Evolutionary conservation across 192 early-diverging fungal genomes (phyloP), one percentile per base, ranked within the genome.

Genomic region (Piromyces finnis): DNA sequence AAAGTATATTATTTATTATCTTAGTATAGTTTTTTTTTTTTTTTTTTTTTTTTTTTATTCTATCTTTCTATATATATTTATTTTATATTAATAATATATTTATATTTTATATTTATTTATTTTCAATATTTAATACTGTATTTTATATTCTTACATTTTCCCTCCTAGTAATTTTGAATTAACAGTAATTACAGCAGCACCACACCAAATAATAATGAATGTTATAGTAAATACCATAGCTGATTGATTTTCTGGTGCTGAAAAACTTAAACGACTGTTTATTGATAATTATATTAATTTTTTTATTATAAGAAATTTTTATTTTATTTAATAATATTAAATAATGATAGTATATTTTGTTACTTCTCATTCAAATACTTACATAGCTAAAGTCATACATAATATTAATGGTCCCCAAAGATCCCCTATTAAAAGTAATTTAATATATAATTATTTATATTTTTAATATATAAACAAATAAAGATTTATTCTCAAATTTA

Each of bases 91-190:
- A 27, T 13, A 14, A 30, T 28, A 29, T 59, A 26, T 6, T 27
- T 30, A 28, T 35, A 77, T 29, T n/a, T 28, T 16, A 26, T 12
- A 26, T 41, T 22, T 27, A n/a, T 5, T 27, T 68, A 12, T 7
- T 9, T 59, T 9, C 26, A 9, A 16, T 22, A 29, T 28, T 28
- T n/a, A n/a, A n/a, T n/a, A n/a, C n/a, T n/a, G n/a, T n/a, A n/a
- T 29, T 59, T 28, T 59, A 29, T 29, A 77, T 26, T 86, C 88
- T 83, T 88, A 95, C 94, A 98, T 89, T 85, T 91, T 88, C 29
- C 96, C 96, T 36, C 97, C 96, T 26, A 99, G 89, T 77, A 99
- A 88, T 84, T 97, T 95, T 79, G 96, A 94, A 84, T 99, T 99
- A 77, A 99, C 85, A 16, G 97, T 99, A 41, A 99, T 95, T 5